A percentile compares a stretch with the other conserved stretches of the same genome.
Evolutionary conservation across 441 rosid genomes (phyloP).

Genomic region (Corymbia calophylla): DNA sequence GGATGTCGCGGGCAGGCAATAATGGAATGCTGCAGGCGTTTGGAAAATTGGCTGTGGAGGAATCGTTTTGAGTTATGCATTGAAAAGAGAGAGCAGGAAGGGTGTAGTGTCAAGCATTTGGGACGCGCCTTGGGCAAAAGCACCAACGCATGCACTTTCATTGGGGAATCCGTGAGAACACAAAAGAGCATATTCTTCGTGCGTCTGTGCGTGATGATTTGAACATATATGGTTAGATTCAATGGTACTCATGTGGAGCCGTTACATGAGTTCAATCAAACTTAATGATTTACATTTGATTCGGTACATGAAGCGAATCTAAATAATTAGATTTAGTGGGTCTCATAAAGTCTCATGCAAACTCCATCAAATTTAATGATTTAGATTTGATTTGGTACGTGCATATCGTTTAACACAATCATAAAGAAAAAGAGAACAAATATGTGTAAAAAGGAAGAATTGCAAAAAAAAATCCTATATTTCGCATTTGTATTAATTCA

Average conservation of each 20-base stretch:
- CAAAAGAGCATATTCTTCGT: background rate
- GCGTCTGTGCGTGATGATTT: background rate
- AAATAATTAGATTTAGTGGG: background rate
- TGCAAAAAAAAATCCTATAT: too few species aligned
- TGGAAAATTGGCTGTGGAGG: background rate
- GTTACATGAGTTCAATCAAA: too few species aligned
- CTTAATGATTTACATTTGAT: too few species aligned
- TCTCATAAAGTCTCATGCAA: fast-evolving
- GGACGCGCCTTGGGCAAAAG: background rate
- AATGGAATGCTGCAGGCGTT: background rate
- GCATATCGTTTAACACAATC: too few species aligned
- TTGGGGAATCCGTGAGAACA: background rate
- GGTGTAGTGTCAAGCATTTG: background rate
- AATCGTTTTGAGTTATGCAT: background rate
- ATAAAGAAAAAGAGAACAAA: too few species aligned
- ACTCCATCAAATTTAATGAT: background rate
- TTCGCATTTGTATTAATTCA: too few species aligned
- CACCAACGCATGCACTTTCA: background rate
- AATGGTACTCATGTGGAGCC: too few species aligned
- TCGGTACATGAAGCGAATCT: background rate
- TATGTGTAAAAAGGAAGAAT: too few species aligned
- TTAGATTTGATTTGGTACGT: background rate
- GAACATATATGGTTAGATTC: too few species aligned
- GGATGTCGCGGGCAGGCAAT: background rate
- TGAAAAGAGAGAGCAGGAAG: background rate